Conservation (phyloP, 176 grass and related monocot species). For the Hsuehochloa calcarea region DNA sequence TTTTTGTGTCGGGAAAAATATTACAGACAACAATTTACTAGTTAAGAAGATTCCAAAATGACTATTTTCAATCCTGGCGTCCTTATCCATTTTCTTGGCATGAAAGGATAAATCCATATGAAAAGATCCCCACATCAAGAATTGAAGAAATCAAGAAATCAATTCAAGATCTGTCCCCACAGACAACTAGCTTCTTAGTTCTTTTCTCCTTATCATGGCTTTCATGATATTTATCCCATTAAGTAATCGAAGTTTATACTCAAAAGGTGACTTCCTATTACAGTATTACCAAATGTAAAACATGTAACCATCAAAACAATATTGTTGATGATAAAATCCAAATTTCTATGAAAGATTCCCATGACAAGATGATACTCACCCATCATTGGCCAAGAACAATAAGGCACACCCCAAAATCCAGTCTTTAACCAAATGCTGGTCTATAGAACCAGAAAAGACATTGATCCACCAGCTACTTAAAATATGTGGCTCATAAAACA, state of each 20-base stretch:
- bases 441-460: neutral
- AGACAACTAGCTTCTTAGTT: neutral
- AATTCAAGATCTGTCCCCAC: neutral
- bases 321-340: neutral
- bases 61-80: neutral
- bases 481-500: neutral
- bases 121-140: neutral
- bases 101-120: neutral
- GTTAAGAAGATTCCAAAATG: neutral
- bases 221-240: neutral
- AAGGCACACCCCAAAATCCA: neutral
- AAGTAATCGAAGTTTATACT: neutral
- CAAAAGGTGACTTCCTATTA: neutral
- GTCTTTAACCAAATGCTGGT: neutral
- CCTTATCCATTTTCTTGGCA: neutral
- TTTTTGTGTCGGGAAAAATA: neutral
- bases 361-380: neutral
- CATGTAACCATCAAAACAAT: neutral
- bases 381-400: neutral
- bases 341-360: neutral
- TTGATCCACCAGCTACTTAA: neutral
- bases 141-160: neutral
- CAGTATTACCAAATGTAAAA: neutral
- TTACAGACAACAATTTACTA: neutral
- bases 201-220: neutral